Evolutionary conservation across 2,329 filamentous ascomycete genomes (phyloP).

Genomic region (Paradendryphiella salina): DNA sequence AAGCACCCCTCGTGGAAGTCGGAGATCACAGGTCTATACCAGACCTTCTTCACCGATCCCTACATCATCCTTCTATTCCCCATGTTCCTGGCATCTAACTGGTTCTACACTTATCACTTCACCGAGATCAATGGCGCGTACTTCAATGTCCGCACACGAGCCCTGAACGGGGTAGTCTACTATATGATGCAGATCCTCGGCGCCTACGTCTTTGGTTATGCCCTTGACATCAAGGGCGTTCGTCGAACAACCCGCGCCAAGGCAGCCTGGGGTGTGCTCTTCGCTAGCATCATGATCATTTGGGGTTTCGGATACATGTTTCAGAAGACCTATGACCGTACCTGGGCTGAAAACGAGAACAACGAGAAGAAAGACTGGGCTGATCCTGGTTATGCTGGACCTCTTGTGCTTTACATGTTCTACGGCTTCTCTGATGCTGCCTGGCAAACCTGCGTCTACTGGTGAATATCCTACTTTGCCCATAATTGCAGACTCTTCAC

Average conservation of each 20-base stretch:
- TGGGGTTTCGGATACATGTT: constrained; percentile 85
- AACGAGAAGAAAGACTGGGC: constrained; percentile 65
- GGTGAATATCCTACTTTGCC: constrained; percentile 57
- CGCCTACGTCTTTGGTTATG: constrained; percentile 71
- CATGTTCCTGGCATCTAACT: constrained; percentile 80
- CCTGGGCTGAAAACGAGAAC: constrained; percentile 29
- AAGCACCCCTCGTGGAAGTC: constrained; percentile 86
- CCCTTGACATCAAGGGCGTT: constrained; percentile 63
- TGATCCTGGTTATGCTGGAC: constrained; percentile 68
- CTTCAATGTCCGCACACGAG: constrained; percentile 73
- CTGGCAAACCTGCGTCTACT: constrained; percentile 91
- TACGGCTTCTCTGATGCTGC: constrained; percentile 87
- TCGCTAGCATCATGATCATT: constrained; percentile 72
- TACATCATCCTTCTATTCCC: constrained; percentile 78
- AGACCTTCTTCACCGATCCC: constrained; percentile 70
- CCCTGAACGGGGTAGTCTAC: constrained; percentile 80
- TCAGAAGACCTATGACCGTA: constrained; percentile 63
- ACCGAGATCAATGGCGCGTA: constrained; percentile 71
- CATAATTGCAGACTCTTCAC: neutral
- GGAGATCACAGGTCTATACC: constrained; percentile 74
- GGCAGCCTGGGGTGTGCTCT: constrained; percentile 62
- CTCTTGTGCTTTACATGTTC: constrained; percentile 88
- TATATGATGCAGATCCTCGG: constrained; percentile 78
- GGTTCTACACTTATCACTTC: constrained; percentile 80
- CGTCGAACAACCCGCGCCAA: constrained; percentile 71